A percentile compares a stretch with the other conserved stretches of the same genome.
These are phyloP conservation scores for Ceratocystiopsis sp. DNA, from an alignment of 2,329 filamentous ascomycete genomes.

Conservation along the genomic window DNA sequence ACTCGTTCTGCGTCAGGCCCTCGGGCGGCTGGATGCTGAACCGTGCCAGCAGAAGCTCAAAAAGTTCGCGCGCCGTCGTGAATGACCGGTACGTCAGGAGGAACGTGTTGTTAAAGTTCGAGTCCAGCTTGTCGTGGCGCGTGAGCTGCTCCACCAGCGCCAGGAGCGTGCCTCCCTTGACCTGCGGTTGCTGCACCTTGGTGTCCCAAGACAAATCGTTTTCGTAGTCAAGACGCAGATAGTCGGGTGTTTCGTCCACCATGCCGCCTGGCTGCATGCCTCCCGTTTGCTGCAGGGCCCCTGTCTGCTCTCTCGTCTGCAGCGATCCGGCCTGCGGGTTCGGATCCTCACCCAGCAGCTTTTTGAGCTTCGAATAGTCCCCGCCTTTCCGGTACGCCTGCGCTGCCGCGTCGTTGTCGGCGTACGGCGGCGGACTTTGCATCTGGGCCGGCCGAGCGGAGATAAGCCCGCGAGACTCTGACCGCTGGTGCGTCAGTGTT, in stretches of 20 bases:
- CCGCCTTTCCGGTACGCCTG: slow-evolving; percentile 39
- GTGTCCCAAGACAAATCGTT: slow-evolving; percentile 77
- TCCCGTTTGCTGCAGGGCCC: no score
- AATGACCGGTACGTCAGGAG: slow-evolving; percentile 93
- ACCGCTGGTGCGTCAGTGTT: slow-evolving; percentile 29
- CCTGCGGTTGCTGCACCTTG: slow-evolving; percentile 55
- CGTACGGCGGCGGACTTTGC: slow-evolving; percentile 44
- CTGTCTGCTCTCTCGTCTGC: slow-evolving; percentile 14
- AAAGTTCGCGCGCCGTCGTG: slow-evolving; percentile 75
- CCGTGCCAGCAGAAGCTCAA: slow-evolving; percentile 78
- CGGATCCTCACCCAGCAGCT: slow-evolving; percentile 49
- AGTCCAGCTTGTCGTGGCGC: slow-evolving; percentile 86
- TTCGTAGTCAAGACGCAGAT: slow-evolving; percentile 72
- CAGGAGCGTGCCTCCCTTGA: slow-evolving; percentile 78
- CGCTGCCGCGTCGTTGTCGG: slow-evolving; percentile 32
- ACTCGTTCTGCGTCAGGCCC: slow-evolving; percentile 57
- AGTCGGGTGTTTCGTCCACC: slow-evolving; percentile 67
- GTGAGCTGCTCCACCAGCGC: slow-evolving; percentile 91
- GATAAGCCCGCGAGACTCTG: slow-evolving; percentile 35
- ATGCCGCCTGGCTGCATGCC: slow-evolving; percentile 10
- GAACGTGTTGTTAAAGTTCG: slow-evolving; percentile 95
- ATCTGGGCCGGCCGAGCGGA: slow-evolving; percentile 28
- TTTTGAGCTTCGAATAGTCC: slow-evolving; percentile 46
- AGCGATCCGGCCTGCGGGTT: slow-evolving; percentile 18
- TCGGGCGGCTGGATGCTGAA: slow-evolving; percentile 87